phyloP scores from a whole-genome alignment of 2,329 filamentous ascomycete genomes.

The Pseudocercospora musae region DNA sequence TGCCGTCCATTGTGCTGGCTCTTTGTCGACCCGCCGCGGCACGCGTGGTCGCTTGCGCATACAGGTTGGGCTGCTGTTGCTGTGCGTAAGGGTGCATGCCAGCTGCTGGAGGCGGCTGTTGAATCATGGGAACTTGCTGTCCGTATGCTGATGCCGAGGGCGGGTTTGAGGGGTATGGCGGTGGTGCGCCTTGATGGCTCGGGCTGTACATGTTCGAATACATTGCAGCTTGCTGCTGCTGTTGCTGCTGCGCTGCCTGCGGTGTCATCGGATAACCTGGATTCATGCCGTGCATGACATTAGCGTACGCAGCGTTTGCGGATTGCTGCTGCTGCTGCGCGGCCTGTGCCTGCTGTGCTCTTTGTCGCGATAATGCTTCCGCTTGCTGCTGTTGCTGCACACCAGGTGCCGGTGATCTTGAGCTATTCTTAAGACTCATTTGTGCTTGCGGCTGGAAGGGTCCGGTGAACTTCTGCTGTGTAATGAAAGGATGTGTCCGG shows the following conservation, averaged over 20 bases:
- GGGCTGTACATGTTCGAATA: conserved; percentile 70
- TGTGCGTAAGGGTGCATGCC: conserved; percentile 34
- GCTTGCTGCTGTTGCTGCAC: conserved; percentile 95
- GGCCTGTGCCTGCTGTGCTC: conserved; percentile 59
- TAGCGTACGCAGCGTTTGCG: conserved; percentile 35
- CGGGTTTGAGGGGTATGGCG: conserved; percentile 71
- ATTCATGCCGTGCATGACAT: conserved; percentile 30
- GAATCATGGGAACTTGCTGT: conserved; percentile 68
- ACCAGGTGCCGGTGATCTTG: conserved; percentile 84
- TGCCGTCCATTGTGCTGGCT: conserved; percentile 94
- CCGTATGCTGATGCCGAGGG: conserved; percentile 57
- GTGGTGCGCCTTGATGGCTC: conserved; percentile 67
- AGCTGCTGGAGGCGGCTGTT: conserved; percentile 47
- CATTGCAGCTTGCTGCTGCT: conserved; percentile 57
- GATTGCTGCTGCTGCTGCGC: conserved; percentile 43
- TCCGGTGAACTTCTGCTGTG: conserved; percentile 93
- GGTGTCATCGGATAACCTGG: conserved; percentile 44
- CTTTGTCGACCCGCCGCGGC: conserved; percentile 68
- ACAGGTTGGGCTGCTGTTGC: conserved; percentile 66
- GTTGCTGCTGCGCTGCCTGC: conserved; percentile 23
- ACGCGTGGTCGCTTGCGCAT: conserved; percentile 71
- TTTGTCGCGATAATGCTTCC: conserved; percentile 88
- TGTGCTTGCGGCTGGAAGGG: conserved; percentile 94
- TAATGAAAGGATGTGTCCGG: conserved; percentile 96
- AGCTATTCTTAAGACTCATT: conserved; percentile 91